phyloP scores from a whole-genome alignment of 129 eudicot species.

The Lonicera japonica region DNA sequence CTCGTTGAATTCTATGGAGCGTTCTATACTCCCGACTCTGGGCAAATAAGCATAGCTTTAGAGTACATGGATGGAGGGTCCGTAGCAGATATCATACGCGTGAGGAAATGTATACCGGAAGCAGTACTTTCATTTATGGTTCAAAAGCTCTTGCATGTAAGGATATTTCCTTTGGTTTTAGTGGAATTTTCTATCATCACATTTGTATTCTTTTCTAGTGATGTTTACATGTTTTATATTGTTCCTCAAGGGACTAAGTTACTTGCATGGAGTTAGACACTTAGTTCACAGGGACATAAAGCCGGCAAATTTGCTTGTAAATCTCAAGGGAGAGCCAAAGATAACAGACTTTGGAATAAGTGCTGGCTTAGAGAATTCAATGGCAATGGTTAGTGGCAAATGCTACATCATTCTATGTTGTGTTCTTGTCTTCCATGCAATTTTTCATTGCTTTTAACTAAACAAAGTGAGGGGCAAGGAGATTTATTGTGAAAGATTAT shows the following conservation, averaged over 20 bases:
- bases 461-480: too few relatives aligned
- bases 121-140: conserved; percentile 74
- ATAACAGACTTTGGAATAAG: conserved; percentile 98
- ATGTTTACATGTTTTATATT: conserved; percentile 5
- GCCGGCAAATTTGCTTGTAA: conserved; percentile 94
- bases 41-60: conserved; percentile 94
- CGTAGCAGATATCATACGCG: conserved; percentile 68
- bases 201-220: not conserved
- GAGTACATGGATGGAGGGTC: conserved; percentile 99
- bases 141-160: conserved; percentile 77
- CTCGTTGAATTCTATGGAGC: conserved; percentile 98
- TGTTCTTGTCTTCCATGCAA: too few relatives aligned
- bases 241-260: conserved; percentile 65
- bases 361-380: conserved; percentile 95
- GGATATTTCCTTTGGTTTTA: not conserved
- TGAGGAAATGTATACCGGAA: conserved; percentile 69
- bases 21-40: conserved; percentile 92
- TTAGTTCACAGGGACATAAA: conserved; percentile 97
- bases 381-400: conserved; percentile 78
- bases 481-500: too few relatives aligned
- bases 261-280: conserved; percentile 92
- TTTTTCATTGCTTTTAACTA: not conserved
- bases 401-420: not conserved
- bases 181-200: not conserved
- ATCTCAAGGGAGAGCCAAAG: conserved; percentile 97